Evolutionary conservation across 2,329 filamentous ascomycete species (phyloP), one percentile per base, ranked within the genome.

Genomic region (Epichloe scottii): DNA sequence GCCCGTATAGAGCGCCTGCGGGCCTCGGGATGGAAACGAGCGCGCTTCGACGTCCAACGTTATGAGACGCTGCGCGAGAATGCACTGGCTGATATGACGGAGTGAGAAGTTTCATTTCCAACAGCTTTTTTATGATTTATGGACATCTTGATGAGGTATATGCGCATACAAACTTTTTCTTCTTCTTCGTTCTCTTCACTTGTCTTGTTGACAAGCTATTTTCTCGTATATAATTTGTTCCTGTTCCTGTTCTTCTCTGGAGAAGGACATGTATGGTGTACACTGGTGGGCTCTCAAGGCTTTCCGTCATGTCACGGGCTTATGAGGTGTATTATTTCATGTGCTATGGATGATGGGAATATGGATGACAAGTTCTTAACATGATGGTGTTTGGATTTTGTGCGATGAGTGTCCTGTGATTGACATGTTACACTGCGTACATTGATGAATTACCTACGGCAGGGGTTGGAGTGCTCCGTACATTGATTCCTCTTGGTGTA

Each of bases 1-100:
- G 68, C 73, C 6, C 71, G 78, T 23, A 79, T 81, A 55, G 75
- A 78, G 63, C 69, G 73, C 10, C 63, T 82, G 11, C 71, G 76
- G 19, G 71, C 71, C n/a, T 68, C 59, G 47, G 77, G 77, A 2
- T 81, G 78, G 78, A 71, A 71, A 58, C 66, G 78, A 30, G 72
- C 72, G 56, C 71, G 78, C 21, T 82, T 82, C 56, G 73, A 82
- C 54, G 64, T 66, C 5, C 62, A 66, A 43, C 69, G 74, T 38
- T 81, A 82, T 58, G 73, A 78, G 59, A 68, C 69, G 19, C 65
- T 81, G 8, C 66, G 75, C 14, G 74, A 76, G 57, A 69, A 65
- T 48, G 77, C 71, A 39, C 63, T 81, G 51, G 71, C 72, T 2
- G 78, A 81, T 58, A 63, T 81, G 54, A 51, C 51, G 21, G 54